Percentiles rank a stretch among this genome's conserved stretches.
These are phyloP conservation scores for Metroxylon sagu DNA, from an alignment of 176 grass and related monocot species.

Conservation along the genomic window DNA sequence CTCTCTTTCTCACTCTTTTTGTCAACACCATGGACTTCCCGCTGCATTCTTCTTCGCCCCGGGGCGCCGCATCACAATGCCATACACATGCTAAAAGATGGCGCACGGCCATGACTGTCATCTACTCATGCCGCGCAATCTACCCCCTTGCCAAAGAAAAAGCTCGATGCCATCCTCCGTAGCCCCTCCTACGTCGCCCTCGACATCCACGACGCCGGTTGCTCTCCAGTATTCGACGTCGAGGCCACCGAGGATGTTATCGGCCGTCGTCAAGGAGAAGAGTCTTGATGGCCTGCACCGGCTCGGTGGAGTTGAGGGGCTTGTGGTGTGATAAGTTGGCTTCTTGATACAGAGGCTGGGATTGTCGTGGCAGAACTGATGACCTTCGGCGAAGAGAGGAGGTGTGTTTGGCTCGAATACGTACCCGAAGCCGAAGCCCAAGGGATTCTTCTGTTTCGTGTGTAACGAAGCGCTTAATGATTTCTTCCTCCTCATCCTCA, in stretches of 20 bases:
- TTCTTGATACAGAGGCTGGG: background rate
- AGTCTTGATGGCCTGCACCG: background rate
- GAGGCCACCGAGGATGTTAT: background rate
- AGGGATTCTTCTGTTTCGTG: constrained; percentile 5
- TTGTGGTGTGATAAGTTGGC: background rate
- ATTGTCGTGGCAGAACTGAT: background rate
- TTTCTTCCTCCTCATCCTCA: constrained; percentile 9
- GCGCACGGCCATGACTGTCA: constrained; percentile 5
- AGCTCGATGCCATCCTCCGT: background rate
- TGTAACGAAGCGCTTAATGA: constrained; percentile 8
- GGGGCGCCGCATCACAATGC: background rate
- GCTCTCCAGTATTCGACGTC: background rate
- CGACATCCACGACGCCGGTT: background rate
- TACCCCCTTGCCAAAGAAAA: constrained; percentile 2
- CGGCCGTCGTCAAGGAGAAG: background rate
- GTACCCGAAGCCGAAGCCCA: constrained; percentile 4
- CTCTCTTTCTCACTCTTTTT: too few relatives aligned
- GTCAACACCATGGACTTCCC: too few relatives aligned
- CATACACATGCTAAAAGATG: background rate
- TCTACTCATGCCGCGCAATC: constrained; percentile 5
- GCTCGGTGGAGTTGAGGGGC: background rate
- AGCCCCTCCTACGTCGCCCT: constrained; percentile 1
- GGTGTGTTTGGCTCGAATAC: constrained; percentile 1
- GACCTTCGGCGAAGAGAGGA: background rate
- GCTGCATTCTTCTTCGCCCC: background rate